Evolutionary conservation across 257 asterid genomes (phyloP).

Genomic region (Przewalskia tangutica): DNA sequence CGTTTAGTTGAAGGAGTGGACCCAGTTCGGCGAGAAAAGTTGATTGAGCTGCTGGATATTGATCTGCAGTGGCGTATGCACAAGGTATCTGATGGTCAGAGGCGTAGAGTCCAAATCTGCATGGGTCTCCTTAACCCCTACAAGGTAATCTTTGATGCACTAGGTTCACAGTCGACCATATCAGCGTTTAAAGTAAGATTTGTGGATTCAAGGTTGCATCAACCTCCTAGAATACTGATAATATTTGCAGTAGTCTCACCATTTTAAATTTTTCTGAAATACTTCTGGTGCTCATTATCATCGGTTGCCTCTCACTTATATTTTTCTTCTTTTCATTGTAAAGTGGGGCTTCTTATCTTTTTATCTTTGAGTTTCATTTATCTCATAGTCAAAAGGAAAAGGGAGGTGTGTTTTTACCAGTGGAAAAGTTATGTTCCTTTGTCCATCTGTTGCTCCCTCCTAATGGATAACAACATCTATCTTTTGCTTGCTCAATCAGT

Average conservation of each 20-base stretch:
- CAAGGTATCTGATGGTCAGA: slow-evolving; percentile 97
- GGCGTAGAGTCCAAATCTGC: slow-evolving; percentile 96
- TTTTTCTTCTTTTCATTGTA: background rate
- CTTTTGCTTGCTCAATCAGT: background rate
- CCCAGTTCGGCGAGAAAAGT: slow-evolving; percentile 74
- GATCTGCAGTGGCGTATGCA: slow-evolving; percentile 95
- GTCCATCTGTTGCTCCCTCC: background rate
- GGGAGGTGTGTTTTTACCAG: background rate
- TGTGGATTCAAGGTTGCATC: background rate
- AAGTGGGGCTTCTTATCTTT: background rate
- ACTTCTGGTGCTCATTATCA: background rate
- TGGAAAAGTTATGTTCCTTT: background rate
- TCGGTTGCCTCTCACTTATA: background rate
- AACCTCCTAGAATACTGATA: background rate
- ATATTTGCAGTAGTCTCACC: background rate
- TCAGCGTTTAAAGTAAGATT: background rate
- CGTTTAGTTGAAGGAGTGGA: slow-evolving; percentile 89
- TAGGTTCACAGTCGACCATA: background rate
- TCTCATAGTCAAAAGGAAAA: background rate
- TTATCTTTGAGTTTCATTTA: background rate
- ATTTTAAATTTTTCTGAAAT: background rate
- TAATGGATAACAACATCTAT: background rate
- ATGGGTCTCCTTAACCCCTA: slow-evolving; percentile 97
- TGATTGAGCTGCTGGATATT: slow-evolving; percentile 77
- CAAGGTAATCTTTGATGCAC: slow-evolving; percentile 35